A percentile compares a stretch with the other conserved stretches of the same genome.
Conservation (phyloP, 495 filamentous ascomycete genomes). For the Cairneyella variabilis region DNA sequence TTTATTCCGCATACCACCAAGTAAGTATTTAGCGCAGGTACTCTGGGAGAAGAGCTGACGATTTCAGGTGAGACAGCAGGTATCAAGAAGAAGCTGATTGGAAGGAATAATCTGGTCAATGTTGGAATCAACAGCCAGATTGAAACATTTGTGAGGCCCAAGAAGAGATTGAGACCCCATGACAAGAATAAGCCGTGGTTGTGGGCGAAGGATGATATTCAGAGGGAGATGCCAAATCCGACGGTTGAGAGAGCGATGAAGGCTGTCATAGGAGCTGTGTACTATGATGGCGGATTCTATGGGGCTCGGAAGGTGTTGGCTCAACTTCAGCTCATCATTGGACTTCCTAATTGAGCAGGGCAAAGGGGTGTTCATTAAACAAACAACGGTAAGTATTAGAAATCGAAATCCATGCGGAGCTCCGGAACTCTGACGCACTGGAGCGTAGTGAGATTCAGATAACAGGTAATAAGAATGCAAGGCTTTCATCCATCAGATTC, state of each 20-base stretch:
- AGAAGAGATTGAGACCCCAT: neutral
- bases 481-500: neutral
- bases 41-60: neutral
- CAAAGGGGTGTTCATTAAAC: neutral
- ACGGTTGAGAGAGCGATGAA: constrained; percentile 10
- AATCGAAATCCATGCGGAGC: neutral
- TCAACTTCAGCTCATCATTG: constrained; percentile 4
- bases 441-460: neutral
- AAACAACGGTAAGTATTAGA: neutral
- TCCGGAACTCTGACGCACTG: neutral
- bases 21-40: neutral
- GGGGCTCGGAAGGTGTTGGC: constrained; percentile 13
- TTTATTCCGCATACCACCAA: constrained; percentile 2
- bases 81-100: constrained; percentile 4
- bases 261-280: constrained; percentile 21
- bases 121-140: constrained; percentile 1
- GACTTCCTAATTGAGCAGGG: neutral
- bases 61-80: neutral
- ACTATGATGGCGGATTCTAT: constrained; percentile 17
- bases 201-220: constrained; percentile 2
- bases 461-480: neutral
- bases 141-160: constrained; percentile 11
- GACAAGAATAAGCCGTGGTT: constrained; percentile 1
- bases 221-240: neutral
- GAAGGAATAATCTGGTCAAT: neutral